These are phyloP conservation scores for Paralagenidium karlingii DNA, from an alignment of 352 stramenopile genomes.

Conservation along the genomic window DNA sequence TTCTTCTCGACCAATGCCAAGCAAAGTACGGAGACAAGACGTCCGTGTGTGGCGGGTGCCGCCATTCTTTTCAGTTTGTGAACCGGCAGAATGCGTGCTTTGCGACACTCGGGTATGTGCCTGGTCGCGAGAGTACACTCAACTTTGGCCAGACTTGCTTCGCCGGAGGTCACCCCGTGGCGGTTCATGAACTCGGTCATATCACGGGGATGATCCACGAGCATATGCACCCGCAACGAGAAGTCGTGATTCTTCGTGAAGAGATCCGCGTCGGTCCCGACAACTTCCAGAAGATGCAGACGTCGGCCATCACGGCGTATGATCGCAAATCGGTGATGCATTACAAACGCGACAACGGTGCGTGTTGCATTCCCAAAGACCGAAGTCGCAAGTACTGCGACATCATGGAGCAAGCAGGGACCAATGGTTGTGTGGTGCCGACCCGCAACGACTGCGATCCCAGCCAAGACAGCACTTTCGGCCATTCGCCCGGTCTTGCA, in stretches of 20 bases:
- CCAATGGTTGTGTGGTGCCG: neutral
- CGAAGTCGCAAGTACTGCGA: conserved; percentile 1
- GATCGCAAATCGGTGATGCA: conserved; percentile 9
- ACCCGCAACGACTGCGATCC: neutral
- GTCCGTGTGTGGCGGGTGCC: conserved; percentile 7
- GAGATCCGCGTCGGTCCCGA: conserved; percentile 4
- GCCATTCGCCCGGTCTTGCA: neutral
- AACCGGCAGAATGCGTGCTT: conserved; percentile 4
- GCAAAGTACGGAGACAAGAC: conserved; percentile 1
- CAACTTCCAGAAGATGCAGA: conserved; percentile 5
- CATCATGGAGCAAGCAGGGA: neutral
- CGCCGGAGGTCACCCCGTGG: conserved; percentile 1
- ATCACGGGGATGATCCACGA: conserved; percentile 7
- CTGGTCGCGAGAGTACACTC: no score
- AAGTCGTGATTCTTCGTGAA: conserved; percentile 6
- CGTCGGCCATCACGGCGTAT: neutral
- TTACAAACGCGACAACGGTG: conserved; percentile 2
- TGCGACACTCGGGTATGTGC: conserved; percentile 5
- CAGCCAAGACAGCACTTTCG: neutral
- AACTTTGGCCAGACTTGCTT: conserved; percentile 1
- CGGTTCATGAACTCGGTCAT: conserved; percentile 5
- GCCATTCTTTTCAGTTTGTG: conserved; percentile 1
- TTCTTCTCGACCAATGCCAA: conserved; percentile 2
- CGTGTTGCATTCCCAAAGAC: conserved; percentile 7
- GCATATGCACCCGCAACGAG: conserved; percentile 6